Evolutionary conservation across 2,329 filamentous ascomycete genomes (phyloP).

Genomic region (Clonostachys sp.): DNA sequence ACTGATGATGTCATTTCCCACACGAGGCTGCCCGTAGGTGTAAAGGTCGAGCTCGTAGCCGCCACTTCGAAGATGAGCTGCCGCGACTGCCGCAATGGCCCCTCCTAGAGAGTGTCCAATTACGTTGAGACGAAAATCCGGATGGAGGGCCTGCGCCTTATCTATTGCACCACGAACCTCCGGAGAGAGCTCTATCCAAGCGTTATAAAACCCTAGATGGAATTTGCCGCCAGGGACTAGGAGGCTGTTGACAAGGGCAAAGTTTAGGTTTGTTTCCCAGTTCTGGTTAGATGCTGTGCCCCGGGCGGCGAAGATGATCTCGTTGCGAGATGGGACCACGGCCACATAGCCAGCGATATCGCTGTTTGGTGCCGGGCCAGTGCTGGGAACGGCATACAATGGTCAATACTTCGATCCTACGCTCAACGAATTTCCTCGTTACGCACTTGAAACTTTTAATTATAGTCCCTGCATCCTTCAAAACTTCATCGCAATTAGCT

Average conservation of each 20-base stretch:
- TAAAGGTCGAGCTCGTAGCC: constrained; percentile 49
- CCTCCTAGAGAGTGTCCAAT: constrained; percentile 68
- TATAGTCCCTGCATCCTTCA: constrained; percentile 34
- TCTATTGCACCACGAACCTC: constrained; percentile 35
- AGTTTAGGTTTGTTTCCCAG: constrained; percentile 49
- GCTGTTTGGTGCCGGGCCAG: constrained; percentile 30
- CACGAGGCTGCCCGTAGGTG: constrained; percentile 63
- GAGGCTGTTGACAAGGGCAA: constrained; percentile 17
- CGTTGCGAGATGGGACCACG: constrained; percentile 37
- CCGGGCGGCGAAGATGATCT: constrained; percentile 56
- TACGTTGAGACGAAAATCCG: constrained; percentile 48
- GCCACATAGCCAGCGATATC: constrained; percentile 47
- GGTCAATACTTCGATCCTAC: not conserved
- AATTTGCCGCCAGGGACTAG: constrained; percentile 39
- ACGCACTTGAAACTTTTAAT: constrained; percentile 32
- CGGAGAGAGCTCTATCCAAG: constrained; percentile 49
- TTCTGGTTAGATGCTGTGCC: constrained; percentile 55
- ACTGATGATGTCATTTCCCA: constrained; percentile 54
- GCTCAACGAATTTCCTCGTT: constrained; percentile 1
- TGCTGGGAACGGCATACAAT: not conserved
- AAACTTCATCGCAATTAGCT: constrained; percentile 35
- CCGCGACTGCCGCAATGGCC: constrained; percentile 57
- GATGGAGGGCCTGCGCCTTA: constrained; percentile 36
- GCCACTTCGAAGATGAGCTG: constrained; percentile 44
- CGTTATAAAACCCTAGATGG: constrained; percentile 53